phyloP scores from a whole-genome alignment of 1,284 basidiomycete species.

The Kalmanozyma brasiliensis region DNA sequence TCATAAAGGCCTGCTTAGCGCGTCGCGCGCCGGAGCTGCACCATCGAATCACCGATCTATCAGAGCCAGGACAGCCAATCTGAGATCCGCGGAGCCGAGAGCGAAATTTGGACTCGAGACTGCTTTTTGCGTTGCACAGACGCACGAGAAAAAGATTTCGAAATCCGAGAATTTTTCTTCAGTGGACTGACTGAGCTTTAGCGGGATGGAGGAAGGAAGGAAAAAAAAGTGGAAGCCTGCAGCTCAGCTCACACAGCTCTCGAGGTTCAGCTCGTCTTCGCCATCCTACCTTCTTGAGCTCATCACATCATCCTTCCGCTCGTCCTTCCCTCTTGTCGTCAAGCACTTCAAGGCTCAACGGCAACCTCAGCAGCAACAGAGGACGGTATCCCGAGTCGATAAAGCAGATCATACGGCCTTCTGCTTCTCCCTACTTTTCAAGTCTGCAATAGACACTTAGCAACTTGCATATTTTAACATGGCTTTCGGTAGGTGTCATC shows the following conservation, averaged over 20 bases:
- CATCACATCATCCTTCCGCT: background rate
- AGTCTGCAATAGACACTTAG: conserved; percentile 30
- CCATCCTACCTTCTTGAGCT: conserved; percentile 12
- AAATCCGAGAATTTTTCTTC: conserved; percentile 44
- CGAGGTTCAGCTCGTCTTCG: conserved; percentile 4
- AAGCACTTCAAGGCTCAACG: conserved; percentile 9
- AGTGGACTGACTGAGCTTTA: conserved; percentile 10
- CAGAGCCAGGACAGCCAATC: background rate
- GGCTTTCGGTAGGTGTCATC: conserved; percentile 44
- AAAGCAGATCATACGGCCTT: conserved; percentile 12
- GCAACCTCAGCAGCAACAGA: too few relatives aligned
- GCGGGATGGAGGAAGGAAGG: conserved; percentile 1
- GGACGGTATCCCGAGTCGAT: too few relatives aligned
- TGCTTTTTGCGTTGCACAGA: conserved; percentile 12
- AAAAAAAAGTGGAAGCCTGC: conserved; percentile 22
- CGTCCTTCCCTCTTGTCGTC: conserved; percentile 10
- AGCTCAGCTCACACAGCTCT: conserved; percentile 3
- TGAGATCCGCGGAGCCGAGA: conserved; percentile 5
- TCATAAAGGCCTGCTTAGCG: conserved; percentile 27
- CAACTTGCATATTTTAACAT: conserved; percentile 24
- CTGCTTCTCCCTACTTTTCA: conserved; percentile 8
- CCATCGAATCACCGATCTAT: conserved; percentile 19
- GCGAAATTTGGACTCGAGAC: conserved; percentile 11
- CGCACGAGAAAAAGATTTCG: conserved; percentile 47
- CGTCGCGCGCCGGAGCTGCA: conserved; percentile 33